phyloP scores from a whole-genome alignment of 352 stramenopile species.

The Blastocystis sp. region DNA sequence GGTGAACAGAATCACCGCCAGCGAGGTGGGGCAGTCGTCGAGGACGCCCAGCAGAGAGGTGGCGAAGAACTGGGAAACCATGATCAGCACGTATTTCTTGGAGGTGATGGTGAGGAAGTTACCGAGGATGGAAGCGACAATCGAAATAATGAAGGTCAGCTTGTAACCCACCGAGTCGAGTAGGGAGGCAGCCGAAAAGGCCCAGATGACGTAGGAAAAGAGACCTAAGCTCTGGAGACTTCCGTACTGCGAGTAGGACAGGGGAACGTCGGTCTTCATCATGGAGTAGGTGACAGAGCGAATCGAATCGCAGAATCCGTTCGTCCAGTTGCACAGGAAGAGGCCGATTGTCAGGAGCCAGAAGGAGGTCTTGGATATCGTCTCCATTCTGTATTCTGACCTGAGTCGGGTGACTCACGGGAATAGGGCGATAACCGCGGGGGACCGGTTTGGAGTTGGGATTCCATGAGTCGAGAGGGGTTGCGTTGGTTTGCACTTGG shows the following conservation, averaged over 20 bases:
- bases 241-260: slow-evolving; percentile 37
- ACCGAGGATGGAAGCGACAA: slow-evolving; percentile 39
- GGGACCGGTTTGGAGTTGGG: too few relatives aligned
- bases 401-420: not conserved
- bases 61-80: slow-evolving; percentile 33
- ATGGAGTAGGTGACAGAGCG: slow-evolving; percentile 43
- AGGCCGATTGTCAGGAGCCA: slow-evolving; percentile 53
- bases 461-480: too few relatives aligned
- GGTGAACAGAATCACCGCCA: slow-evolving; percentile 63
- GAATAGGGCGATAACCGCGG: not conserved
- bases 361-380: slow-evolving; percentile 42
- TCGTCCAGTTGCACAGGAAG: slow-evolving; percentile 14
- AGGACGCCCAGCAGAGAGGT: slow-evolving; percentile 36
- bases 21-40: slow-evolving; percentile 35
- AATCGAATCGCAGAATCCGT: slow-evolving; percentile 45
- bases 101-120: slow-evolving; percentile 23
- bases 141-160: slow-evolving; percentile 7
- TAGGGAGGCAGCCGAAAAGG: not conserved
- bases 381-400: not conserved
- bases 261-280: slow-evolving; percentile 25
- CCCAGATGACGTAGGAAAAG: slow-evolving; percentile 66
- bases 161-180: slow-evolving; percentile 48
- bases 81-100: not conserved
- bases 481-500: too few relatives aligned
- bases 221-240: slow-evolving; percentile 33